Conservation (phyloP, 176 grass and related monocot species). For the Carex pumila region DNA sequence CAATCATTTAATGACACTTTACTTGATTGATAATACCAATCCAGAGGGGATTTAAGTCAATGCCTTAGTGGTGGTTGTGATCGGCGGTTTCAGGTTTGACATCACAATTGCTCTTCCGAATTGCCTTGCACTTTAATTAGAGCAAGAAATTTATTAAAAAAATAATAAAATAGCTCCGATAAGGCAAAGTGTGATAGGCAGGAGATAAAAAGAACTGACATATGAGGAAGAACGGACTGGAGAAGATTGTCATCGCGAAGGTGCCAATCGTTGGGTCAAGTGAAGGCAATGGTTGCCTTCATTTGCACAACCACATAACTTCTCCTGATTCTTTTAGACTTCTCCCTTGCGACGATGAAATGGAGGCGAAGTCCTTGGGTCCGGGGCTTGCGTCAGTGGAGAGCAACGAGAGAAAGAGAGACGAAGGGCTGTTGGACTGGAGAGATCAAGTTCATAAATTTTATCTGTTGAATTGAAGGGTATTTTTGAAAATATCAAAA, state of each 20-base stretch:
- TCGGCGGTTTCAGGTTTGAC: conserved; percentile 85
- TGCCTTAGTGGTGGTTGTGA: conserved; percentile 60
- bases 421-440: too few relatives aligned
- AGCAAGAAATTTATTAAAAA: not conserved
- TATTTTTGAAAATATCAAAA: too few relatives aligned
- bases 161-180: too few relatives aligned
- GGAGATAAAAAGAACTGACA: conserved; percentile 9
- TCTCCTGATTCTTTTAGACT: not conserved
- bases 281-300: conserved; percentile 35
- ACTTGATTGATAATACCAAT: conserved; percentile 75
- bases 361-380: not conserved
- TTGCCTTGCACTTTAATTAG: conserved; percentile 48
- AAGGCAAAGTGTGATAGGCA: not conserved
- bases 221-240: conserved; percentile 58
- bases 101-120: conserved; percentile 88
- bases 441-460: too few relatives aligned
- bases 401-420: too few relatives aligned
- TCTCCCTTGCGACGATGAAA: not conserved
- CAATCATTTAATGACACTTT: conserved; percentile 75
- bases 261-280: conserved; percentile 85
- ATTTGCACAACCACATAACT: not conserved
- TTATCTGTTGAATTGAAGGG: too few relatives aligned
- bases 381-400: too few relatives aligned
- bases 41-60: conserved; percentile 73
- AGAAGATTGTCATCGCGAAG: conserved; percentile 73